Percentiles rank a stretch among this genome's conserved stretches.
phyloP scores from a whole-genome alignment of 2,329 filamentous ascomycete species.

The Venturia carpophila region DNA sequence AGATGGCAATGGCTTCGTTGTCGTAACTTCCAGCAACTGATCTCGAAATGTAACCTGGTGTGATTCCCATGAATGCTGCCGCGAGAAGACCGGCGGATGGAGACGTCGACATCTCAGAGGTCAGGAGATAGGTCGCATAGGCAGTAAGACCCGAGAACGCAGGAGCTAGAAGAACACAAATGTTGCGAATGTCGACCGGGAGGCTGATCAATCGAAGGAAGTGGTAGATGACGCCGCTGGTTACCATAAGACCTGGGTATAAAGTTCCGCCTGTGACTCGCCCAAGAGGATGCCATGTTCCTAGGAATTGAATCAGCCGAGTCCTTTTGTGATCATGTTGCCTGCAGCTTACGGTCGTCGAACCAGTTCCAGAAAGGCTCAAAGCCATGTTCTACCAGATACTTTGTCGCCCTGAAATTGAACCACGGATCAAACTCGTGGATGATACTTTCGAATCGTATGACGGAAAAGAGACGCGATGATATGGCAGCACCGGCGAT shows the following conservation, averaged over 20 bases:
- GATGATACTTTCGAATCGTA: constrained; percentile 98
- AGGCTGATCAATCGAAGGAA: constrained; percentile 78
- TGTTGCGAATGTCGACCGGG: constrained; percentile 96
- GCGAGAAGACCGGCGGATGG: constrained; percentile 91
- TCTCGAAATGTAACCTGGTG: constrained; percentile 93
- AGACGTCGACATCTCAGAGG: constrained; percentile 94
- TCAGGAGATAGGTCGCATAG: constrained; percentile 86
- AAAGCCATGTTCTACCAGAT: constrained; percentile 93
- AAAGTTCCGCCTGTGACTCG: constrained; percentile 98
- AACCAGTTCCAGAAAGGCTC: constrained; percentile 99
- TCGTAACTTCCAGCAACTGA: constrained; percentile 98
- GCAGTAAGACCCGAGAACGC: constrained; percentile 92
- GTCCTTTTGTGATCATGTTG: constrained; percentile 15
- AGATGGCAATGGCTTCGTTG: constrained; percentile 99
- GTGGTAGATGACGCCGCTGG: constrained; percentile 94
- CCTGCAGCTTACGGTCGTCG: constrained; percentile 66
- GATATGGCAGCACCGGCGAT: constrained; percentile 88
- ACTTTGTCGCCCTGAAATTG: constrained; percentile 98
- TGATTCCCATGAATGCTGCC: constrained; percentile 93
- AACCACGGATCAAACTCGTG: constrained; percentile 99
- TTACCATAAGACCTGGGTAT: constrained; percentile 98
- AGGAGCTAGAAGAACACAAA: constrained; percentile 92
- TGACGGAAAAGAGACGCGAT: constrained; percentile 86
- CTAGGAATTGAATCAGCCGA: constrained; percentile 32
- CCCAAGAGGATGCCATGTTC: constrained; percentile 97